Base-by-base conservation (phyloP, 176 grass and related monocot genomes). In the Avena sativa region DNA sequence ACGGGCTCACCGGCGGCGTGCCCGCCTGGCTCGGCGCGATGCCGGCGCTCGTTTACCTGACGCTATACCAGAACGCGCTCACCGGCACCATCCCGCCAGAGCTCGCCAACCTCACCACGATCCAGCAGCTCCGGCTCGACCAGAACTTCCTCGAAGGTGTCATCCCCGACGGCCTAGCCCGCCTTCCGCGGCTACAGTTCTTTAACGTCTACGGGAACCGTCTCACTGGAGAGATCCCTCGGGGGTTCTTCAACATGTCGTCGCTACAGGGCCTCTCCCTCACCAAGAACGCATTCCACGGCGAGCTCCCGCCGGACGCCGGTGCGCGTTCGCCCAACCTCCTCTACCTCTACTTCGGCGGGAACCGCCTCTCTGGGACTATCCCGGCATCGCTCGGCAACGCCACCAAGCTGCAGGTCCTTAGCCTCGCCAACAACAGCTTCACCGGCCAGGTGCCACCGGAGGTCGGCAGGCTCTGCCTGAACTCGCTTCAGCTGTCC, bases 351-450 rank as follows among this genome's bases (percentile, higher is more conserved):
- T 74, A 21, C 76, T 56, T 94, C 5, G 79, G 86, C 53, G 89
- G 87, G 7, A 94, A 94, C 58, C 15, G 1, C 0, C 80, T 94
- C 20, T 12, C 61, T 0, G 92, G 92, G 0, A 21, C 71, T 1
- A 94, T 94, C 75, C 84, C 92, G 0, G 48, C 75, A 1, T 65
- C 81, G 28, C 92, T 94, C 12, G 57, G 83, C 20, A 86, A 86
- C 12, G 84, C 86, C 59, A 70, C 79, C 0, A 9, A 17, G 0
- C 5, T 93, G 67, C 0, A 19, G 9, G 0, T 8, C 0, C 74
- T 93, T 3, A 82, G 65, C 88, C 79, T 90, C 20, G 75, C 79
- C 2, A 82, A 72, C 20, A 90, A 90, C 55, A 93, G 78, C 38
- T 85, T 93, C 79, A 63, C 79, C 2, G 92, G 88, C 7, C 81